phyloP scores from a whole-genome alignment of 495 filamentous ascomycete species.

The Penicillium bovifimosum region DNA sequence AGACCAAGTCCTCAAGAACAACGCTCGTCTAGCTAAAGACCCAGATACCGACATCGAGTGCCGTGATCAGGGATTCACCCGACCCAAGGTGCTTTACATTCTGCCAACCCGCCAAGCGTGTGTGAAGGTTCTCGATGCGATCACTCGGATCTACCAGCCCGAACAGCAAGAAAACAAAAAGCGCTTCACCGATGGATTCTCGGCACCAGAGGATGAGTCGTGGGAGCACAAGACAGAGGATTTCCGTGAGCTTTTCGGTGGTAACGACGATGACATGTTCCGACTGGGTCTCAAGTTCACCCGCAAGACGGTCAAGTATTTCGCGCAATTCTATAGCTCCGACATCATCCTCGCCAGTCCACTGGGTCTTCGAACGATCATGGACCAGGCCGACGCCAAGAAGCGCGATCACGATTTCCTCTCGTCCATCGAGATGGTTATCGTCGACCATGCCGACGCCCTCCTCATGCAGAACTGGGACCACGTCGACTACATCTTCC shows the following conservation, averaged over 20 bases:
- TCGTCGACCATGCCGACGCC: constrained; percentile 90
- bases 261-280: constrained; percentile 97
- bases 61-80: constrained; percentile 91
- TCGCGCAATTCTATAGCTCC: constrained; percentile 90
- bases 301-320: constrained; percentile 89
- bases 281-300: constrained; percentile 91
- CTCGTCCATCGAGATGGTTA: constrained; percentile 81
- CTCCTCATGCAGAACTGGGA: constrained; percentile 99
- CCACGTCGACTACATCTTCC: constrained; percentile 82
- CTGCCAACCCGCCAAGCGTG: constrained; percentile 83
- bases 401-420: constrained; percentile 88
- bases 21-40: constrained; percentile 61
- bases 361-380: constrained; percentile 80
- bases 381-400: constrained; percentile 69
- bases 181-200: constrained; percentile 78
- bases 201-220: constrained; percentile 55
- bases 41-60: constrained; percentile 64
- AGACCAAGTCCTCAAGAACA: constrained; percentile 88
- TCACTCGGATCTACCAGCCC: constrained; percentile 65
- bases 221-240: constrained; percentile 74
- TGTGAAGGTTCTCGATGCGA: constrained; percentile 66
- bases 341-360: constrained; percentile 91
- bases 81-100: constrained; percentile 86
- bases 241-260: constrained; percentile 83
- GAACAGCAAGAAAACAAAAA: constrained; percentile 95